Percentiles rank a stretch among this genome's conserved stretches.
These are phyloP conservation scores for Xylaria sp. DNA, from an alignment of 2,329 filamentous ascomycete species.

Conservation along the genomic window DNA sequence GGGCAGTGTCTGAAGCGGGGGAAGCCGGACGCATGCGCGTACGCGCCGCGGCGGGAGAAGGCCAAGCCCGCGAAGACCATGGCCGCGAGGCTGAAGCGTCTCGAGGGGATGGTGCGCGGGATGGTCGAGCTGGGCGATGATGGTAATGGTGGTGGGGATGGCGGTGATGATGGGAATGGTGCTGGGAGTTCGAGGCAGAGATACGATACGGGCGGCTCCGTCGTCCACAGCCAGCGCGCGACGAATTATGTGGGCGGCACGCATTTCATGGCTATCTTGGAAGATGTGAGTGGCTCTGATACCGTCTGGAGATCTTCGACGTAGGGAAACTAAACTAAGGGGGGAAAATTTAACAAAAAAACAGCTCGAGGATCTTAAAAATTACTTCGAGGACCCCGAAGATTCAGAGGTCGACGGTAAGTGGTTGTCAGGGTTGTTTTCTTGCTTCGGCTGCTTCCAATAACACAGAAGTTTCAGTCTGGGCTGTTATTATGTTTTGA, in stretches of 20 bases:
- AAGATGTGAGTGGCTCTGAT: conserved; percentile 60
- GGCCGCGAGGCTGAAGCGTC: conserved; percentile 63
- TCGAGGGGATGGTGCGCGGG: conserved; percentile 67
- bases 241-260: conserved; percentile 68
- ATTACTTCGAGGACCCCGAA: conserved; percentile 64
- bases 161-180: conserved; percentile 6
- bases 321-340: conserved; percentile 25
- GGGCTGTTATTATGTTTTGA: not conserved
- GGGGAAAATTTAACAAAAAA: not conserved
- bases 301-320: not conserved
- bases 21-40: conserved; percentile 57
- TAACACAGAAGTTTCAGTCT: not conserved
- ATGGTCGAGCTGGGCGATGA: conserved; percentile 60
- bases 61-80: conserved; percentile 58
- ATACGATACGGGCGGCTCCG: conserved; percentile 50
- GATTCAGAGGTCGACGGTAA: conserved; percentile 46
- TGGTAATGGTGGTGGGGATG: not conserved
- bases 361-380: conserved; percentile 68
- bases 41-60: conserved; percentile 59
- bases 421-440: not conserved
- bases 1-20: conserved; percentile 63
- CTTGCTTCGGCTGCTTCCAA: not conserved
- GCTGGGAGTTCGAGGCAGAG: conserved; percentile 35
- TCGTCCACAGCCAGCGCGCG: conserved; percentile 56
- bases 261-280: conserved; percentile 69